Conservation (phyloP, 306 rosid genomes). For the Malus sieversii region DNA sequence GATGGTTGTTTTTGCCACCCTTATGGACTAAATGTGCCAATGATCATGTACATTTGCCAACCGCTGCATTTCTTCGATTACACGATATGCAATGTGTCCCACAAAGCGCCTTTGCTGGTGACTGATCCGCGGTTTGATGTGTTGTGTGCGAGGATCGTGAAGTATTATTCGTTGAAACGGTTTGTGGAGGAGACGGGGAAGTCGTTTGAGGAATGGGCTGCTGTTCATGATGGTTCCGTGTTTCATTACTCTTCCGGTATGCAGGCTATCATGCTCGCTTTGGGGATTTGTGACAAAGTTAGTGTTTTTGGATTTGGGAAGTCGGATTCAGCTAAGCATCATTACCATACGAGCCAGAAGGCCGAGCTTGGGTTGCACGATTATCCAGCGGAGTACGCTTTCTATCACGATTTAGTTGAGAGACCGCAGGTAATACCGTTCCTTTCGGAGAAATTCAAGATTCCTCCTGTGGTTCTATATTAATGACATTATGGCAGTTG, state of each 20-base stretch:
- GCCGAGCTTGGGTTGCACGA: constrained; percentile 85
- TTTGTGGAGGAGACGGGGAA: constrained; percentile 69
- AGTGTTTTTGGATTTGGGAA: constrained; percentile 88
- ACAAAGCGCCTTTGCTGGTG: constrained; percentile 58
- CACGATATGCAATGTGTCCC: constrained; percentile 61
- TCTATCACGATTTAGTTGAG: constrained; percentile 62
- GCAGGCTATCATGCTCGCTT: constrained; percentile 91
- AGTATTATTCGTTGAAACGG: constrained; percentile 79
- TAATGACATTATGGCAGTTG: constrained; percentile 29
- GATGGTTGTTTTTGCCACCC: constrained; percentile 87
- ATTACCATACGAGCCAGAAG: constrained; percentile 90
- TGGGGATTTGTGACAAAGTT: constrained; percentile 84
- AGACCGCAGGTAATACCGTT: constrained; percentile 61
- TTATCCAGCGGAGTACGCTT: constrained; percentile 83
- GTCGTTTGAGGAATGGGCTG: constrained; percentile 59
- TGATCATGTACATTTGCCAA: constrained; percentile 84
- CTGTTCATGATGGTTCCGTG: constrained; percentile 58
- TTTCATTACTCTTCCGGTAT: constrained; percentile 95
- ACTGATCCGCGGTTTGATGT: constrained; percentile 84
- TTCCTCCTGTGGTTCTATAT: constrained; percentile 77
- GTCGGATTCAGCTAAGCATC: constrained; percentile 67
- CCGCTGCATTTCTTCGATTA: constrained; percentile 86
- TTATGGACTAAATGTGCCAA: constrained; percentile 61
- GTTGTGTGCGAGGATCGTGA: constrained; percentile 67
- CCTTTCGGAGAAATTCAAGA: constrained; percentile 49